Evolutionary conservation across 805 yeast species (phyloP), one percentile per base, ranked within the genome.

Genomic region (Wickerhamomyces queroliae): DNA sequence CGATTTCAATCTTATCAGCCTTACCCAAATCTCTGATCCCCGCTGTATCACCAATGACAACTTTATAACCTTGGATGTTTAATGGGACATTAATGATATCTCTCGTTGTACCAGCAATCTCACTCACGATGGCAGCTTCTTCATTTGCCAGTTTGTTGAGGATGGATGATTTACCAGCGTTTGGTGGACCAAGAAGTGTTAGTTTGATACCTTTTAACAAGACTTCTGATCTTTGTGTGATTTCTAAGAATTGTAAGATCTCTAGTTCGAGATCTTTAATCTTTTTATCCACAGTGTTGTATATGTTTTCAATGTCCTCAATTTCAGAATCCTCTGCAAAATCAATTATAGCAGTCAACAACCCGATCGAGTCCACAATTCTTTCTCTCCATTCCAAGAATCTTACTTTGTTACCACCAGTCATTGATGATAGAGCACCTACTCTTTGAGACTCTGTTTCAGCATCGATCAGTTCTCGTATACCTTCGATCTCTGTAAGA

Each of bases 251-350:
- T 2, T 36, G 33, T 0, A 52, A 41, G 12, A 89, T 66, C 24
- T 81, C 79, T 0, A 4, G 5, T 15, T 69, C 59, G 11, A 90
- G 50, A 1, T 16, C 15, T 2, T 43, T 41, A 4, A 85, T 65
- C 41, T 69, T 68, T 0, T 19, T 26, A 7, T 64, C 66, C 1
- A 85, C 89, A 0, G 61, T 58, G 6, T 58, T 62, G 41, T 86
- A 70, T 13, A 86, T 64, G 12, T 62, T 58, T 12, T 71, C 71
- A 1, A 76, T 70, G 50, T 82, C 84, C 12, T 80, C 88, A 23
- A 86, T 67, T 45, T 86, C 95, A 42, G 87, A 87, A 52, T 93
- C 99, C 41, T 93, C 98, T 8, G 96, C 91, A 61, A 93, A 93
- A 61, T 93, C 99, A 29, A 93, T 87, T 2, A 90, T 71, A 0